Percentiles rank a stretch among this genome's conserved stretches.
These are phyloP conservation scores for Henningerozyma blattae DNA, from an alignment of 805 yeast genomes.

Conservation along the genomic window DNA sequence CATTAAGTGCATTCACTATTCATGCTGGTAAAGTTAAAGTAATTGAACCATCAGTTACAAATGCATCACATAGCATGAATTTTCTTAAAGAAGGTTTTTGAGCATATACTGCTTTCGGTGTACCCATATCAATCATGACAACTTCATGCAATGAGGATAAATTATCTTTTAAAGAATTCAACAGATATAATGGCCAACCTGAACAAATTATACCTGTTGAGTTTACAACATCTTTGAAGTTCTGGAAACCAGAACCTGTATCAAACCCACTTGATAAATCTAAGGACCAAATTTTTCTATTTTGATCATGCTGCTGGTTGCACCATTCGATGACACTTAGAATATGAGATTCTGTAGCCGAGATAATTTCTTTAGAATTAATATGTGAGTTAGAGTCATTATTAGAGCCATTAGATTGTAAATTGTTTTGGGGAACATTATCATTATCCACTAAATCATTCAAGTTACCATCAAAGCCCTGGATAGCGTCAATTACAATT, in stretches of 20 bases:
- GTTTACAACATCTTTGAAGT: slow-evolving; percentile 25
- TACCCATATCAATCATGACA: slow-evolving; percentile 57
- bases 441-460: slow-evolving; percentile 7
- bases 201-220: slow-evolving; percentile 51
- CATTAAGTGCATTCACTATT: too few species aligned
- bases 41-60: slow-evolving; percentile 14
- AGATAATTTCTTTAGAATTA: slow-evolving; percentile 3
- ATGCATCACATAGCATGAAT: slow-evolving; percentile 29
- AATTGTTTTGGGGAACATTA: too few species aligned
- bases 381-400: slow-evolving; percentile 19
- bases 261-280: slow-evolving; percentile 80
- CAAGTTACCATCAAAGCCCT: slow-evolving; percentile 66
- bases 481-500: slow-evolving; percentile 70
- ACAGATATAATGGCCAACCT: slow-evolving; percentile 51
- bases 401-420: too few species aligned
- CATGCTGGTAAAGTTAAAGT: neutral
- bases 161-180: slow-evolving; percentile 5
- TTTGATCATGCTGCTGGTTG: slow-evolving; percentile 25
- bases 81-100: slow-evolving; percentile 33
- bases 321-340: slow-evolving; percentile 55
- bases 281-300: slow-evolving; percentile 34
- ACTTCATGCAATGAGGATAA: slow-evolving; percentile 24
- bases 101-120: slow-evolving; percentile 44
- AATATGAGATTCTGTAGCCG: neutral
- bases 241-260: slow-evolving; percentile 56